These are phyloP conservation scores for Chlorella sp. DNA, from an alignment of 139 green algal genomes.

Conservation along the genomic window DNA sequence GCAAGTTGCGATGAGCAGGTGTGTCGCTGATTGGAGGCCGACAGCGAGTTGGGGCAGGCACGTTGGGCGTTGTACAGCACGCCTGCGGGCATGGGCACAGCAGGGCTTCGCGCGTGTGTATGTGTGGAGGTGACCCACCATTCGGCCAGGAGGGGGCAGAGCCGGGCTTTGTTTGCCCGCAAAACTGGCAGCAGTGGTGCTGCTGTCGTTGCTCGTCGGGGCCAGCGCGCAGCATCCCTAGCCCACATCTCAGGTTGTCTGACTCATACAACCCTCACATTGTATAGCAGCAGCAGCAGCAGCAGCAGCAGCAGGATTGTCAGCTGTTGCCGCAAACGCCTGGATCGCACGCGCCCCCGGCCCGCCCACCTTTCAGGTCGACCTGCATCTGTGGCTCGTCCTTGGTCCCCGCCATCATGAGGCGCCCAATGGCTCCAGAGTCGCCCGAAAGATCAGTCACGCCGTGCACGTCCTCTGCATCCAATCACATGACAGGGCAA, in stretches of 20 bases:
- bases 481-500: background rate
- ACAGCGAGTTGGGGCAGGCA: no score
- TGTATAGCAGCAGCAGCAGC: background rate
- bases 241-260: no score
- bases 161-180: no score
- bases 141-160: no score
- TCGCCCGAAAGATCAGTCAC: constrained; percentile 50
- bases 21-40: no score
- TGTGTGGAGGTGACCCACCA: no score
- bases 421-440: constrained; percentile 47
- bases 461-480: constrained; percentile 15
- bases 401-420: constrained; percentile 25
- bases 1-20: no score
- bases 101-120: background rate
- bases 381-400: constrained; percentile 34
- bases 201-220: no score
- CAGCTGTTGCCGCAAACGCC: background rate
- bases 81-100: background rate
- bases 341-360: no score
- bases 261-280: no score
- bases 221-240: no score
- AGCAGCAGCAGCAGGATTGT: background rate
- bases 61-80: background rate
- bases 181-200: background rate
- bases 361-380: constrained; percentile 39